A percentile compares a stretch with the other conserved stretches of the same genome.
Evolutionary conservation across 2,329 filamentous ascomycete species (phyloP).

Genomic region (Curvularia verruculosa): DNA sequence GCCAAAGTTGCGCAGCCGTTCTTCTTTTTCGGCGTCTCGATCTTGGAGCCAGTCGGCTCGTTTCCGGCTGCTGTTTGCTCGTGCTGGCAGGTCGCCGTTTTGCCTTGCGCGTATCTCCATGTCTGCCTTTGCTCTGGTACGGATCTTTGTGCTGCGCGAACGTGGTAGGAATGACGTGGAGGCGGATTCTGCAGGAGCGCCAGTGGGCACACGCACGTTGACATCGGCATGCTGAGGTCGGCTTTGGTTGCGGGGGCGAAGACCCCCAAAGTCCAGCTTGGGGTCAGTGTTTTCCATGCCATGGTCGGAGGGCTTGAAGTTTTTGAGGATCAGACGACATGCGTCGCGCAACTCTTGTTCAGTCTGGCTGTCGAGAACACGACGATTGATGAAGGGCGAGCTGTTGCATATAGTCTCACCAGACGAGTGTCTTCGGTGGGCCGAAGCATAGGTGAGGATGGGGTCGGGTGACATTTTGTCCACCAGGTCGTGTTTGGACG

Average conservation of each 20-base stretch:
- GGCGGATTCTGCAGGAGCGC: conserved; percentile 35
- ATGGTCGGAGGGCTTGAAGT: conserved; percentile 50
- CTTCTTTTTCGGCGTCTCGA: conserved; percentile 31
- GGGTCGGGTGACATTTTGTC: conserved; percentile 40
- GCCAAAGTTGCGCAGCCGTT: conserved; percentile 26
- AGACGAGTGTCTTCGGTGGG: conserved; percentile 35
- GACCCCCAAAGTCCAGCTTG: conserved; percentile 43
- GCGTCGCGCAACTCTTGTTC: conserved; percentile 55
- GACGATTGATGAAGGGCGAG: conserved; percentile 53
- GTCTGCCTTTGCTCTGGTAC: conserved; percentile 33
- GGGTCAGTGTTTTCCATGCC: conserved; percentile 46
- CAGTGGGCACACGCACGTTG: conserved; percentile 38
- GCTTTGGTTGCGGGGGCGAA: conserved; percentile 30
- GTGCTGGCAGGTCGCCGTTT: conserved; percentile 30
- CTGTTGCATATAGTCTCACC: conserved; percentile 45
- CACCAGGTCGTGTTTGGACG: conserved; percentile 38
- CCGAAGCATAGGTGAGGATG: conserved; percentile 14
- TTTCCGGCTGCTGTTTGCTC: conserved; percentile 44
- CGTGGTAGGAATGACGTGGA: conserved; percentile 33
- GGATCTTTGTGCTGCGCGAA: conserved; percentile 32
- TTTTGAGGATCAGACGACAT: conserved; percentile 53
- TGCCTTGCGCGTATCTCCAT: conserved; percentile 21
- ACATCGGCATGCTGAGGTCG: conserved; percentile 28
- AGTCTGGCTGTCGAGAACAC: conserved; percentile 50
- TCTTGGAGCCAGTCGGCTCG: conserved; percentile 36